These are phyloP conservation scores for Penicillium fuscoglaucum DNA, from an alignment of 2,329 filamentous ascomycete species.

Conservation along the genomic window DNA sequence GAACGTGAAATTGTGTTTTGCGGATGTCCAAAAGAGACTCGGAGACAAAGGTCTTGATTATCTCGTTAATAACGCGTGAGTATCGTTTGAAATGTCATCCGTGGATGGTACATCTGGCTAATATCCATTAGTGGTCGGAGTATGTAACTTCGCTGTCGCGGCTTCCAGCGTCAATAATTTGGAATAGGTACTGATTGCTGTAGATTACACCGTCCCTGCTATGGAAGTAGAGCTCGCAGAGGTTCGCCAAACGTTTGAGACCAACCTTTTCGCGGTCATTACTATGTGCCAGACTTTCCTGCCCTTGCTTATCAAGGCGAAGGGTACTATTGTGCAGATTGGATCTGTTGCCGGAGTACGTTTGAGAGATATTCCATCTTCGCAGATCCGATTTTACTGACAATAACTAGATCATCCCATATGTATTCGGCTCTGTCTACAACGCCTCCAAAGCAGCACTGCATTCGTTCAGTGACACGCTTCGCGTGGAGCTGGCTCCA, in stretches of 20 bases:
- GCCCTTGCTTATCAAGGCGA: conserved; percentile 52
- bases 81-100: conserved; percentile 1
- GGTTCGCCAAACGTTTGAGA: conserved; percentile 51
- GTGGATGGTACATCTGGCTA: conserved; percentile 1
- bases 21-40: conserved; percentile 49
- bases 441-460: conserved; percentile 62
- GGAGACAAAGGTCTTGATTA: conserved; percentile 54
- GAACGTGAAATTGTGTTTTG: conserved; percentile 51
- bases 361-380: neutral
- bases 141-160: conserved; percentile 21
- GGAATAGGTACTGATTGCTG: conserved; percentile 1
- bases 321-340: conserved; percentile 49
- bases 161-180: neutral
- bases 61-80: conserved; percentile 59
- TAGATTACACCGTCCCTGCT: conserved; percentile 59
- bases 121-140: conserved; percentile 29
- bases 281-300: conserved; percentile 58
- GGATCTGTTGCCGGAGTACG: conserved; percentile 46
- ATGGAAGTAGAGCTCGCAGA: conserved; percentile 55
- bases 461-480: conserved; percentile 58
- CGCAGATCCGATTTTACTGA: neutral
- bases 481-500: conserved; percentile 59
- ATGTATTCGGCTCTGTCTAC: conserved; percentile 52
- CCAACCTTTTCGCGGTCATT: conserved; percentile 61
- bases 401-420: conserved; percentile 40